Conservation (phyloP, 768 basidiomycete species). For the Leccinellum rugosiceps region DNA sequence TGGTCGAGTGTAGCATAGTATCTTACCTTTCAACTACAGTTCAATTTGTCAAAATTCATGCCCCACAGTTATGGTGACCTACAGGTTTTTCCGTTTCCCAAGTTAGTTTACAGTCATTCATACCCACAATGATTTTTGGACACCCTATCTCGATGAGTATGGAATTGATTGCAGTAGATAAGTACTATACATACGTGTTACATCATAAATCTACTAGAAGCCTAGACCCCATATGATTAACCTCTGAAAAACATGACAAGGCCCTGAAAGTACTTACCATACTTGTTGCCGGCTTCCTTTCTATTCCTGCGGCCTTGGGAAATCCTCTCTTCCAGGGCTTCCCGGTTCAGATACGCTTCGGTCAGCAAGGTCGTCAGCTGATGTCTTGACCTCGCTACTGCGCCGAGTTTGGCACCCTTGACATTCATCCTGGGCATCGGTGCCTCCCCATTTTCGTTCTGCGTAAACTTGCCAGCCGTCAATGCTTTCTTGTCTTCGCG, state of each 20-base stretch:
- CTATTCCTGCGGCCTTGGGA: conserved; percentile 80
- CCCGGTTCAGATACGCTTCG: conserved; percentile 82
- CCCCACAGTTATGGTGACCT: too few relatives aligned
- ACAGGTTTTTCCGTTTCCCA: too few relatives aligned
- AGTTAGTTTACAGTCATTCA: not conserved
- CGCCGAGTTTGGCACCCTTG: conserved; percentile 68
- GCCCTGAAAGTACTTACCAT: conserved; percentile 51
- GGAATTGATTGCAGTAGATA: too few relatives aligned
- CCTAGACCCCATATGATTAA: conserved; percentile 11
- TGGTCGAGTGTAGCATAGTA: conserved; percentile 23
- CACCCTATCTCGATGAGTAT: not conserved
- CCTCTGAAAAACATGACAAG: too few relatives aligned
- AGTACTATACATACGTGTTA: not conserved
- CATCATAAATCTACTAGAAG: conserved; percentile 13
- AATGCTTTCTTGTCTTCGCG: conserved; percentile 74
- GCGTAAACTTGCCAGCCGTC: conserved; percentile 53
- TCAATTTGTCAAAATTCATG: not conserved
- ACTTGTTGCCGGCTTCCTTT: conserved; percentile 91
- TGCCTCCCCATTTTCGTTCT: conserved; percentile 38
- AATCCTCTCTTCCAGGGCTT: conserved; percentile 77
- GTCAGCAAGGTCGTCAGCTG: conserved; percentile 78
- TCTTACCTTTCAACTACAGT: conserved; percentile 7
- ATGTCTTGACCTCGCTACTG: conserved; percentile 68
- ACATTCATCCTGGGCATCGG: conserved; percentile 81
- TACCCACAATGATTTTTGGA: not conserved